A percentile compares a stretch with the other conserved stretches of the same genome.
Evolutionary conservation across 768 basidiomycete genomes (phyloP).

Genomic region (Amylocystis lapponica): DNA sequence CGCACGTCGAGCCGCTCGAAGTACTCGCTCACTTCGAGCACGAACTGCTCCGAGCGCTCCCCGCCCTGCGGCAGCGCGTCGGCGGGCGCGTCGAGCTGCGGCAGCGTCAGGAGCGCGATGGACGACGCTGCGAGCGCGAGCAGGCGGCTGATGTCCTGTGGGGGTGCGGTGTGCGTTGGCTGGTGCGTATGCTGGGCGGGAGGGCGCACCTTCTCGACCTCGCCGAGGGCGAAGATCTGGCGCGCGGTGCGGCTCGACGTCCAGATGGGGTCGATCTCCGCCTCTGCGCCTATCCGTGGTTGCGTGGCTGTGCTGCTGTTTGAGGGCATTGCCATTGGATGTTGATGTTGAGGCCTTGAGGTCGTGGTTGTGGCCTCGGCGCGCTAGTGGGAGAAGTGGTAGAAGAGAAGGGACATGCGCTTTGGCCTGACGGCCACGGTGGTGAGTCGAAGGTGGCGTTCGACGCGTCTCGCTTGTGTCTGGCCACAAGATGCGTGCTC

Average conservation of each 20-base stretch:
- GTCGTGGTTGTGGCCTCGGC: no score
- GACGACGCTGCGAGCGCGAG: slow-evolving; percentile 73
- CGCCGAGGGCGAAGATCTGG: slow-evolving; percentile 74
- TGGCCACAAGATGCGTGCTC: no score
- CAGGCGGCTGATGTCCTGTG: slow-evolving; percentile 71
- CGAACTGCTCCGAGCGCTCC: slow-evolving; percentile 81
- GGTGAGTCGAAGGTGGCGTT: no score
- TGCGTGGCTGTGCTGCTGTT: no score
- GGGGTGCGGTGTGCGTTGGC: neutral
- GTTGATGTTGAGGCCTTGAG: no score
- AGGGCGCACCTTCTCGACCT: slow-evolving; percentile 65
- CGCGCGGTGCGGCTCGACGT: slow-evolving; percentile 73
- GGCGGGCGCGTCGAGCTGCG: slow-evolving; percentile 68
- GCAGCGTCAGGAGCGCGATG: slow-evolving; percentile 73
- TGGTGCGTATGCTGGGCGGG: neutral
- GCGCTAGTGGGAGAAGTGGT: no score
- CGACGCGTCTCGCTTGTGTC: no score
- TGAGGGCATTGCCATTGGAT: no score
- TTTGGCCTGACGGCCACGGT: no score
- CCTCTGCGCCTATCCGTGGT: no score
- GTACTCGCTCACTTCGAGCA: slow-evolving; percentile 79
- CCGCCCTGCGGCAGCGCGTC: slow-evolving; percentile 72
- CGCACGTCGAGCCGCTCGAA: slow-evolving; percentile 76
- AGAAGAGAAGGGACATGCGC: no score
- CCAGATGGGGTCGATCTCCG: slow-evolving; percentile 73